Evolutionary conservation across 1,139 yeast genomes (phyloP), one percentile per base, ranked within the genome.

Genomic region (Hanseniaspora gamundiae): DNA sequence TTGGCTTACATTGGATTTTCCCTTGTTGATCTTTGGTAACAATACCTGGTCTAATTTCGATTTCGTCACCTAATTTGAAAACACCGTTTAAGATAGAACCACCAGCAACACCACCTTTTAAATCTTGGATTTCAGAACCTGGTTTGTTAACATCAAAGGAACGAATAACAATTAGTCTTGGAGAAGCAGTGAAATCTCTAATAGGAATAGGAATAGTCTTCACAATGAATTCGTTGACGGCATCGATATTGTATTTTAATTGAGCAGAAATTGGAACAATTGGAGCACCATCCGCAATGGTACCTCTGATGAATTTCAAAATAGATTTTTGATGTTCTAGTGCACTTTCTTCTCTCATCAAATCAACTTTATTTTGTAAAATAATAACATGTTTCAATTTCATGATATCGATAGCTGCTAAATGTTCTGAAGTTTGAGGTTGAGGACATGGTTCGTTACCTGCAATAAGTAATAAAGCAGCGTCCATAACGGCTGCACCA

Each of bases 401-500:
- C 99, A 93, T 93, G 64, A 93, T 93, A 71, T 93, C 98, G 59
- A 93, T 93, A 51, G 99, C 99, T 44, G 99, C 99, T 67, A 93
- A 76, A 72, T 93, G 99, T 70, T 93, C 99, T 17, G 95, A 84
- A 26, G 99, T 93, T 72, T 93, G 99, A 39, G 99, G 99, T 72
- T 93, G 98, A 50, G 98, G 99, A 72, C 99, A 93, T 47, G 94
- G 79, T 74, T 93, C 99, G 65, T 93, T 93, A 66, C 97, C 98
- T 35, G 98, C 99, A 64, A 93, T 81, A 55, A 93, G 75, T 59
- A 93, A 71, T 51, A 93, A 72, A 13, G 99, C 99, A 47, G 98
- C 99, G 67, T 93, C 99, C 99, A 93, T 93, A 54, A 93, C 98
- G 14, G 99, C 99, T 36, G 99, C 99, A 64, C 99, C 99, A 42